A percentile compares a stretch with the other conserved stretches of the same genome.
phyloP scores from a whole-genome alignment of 108 stramenopile species.

The Pseudonitzschia pungens region DNA sequence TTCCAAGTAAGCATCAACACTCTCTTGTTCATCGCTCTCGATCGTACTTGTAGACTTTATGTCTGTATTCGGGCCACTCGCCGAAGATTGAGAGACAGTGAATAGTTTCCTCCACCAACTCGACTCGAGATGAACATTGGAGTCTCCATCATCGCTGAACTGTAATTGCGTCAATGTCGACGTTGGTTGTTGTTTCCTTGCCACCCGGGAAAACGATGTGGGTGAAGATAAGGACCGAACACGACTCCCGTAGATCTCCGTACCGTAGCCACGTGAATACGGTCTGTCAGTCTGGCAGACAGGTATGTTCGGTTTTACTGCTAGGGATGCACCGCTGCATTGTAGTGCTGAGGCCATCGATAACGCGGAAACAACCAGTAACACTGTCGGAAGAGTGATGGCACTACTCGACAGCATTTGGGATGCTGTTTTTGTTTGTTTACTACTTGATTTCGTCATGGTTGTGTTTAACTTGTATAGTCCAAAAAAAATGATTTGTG shows the following conservation, averaged over 20 bases:
- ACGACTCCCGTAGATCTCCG: slow-evolving; percentile 2
- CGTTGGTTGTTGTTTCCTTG: slow-evolving; percentile 1
- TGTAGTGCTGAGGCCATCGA: slow-evolving; percentile 3
- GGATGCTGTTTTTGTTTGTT: slow-evolving; percentile 7
- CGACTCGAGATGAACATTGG: neutral
- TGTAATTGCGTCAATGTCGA: neutral
- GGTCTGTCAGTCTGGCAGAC: neutral
- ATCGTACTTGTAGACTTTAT: neutral
- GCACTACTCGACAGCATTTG: neutral
- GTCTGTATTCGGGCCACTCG: neutral
- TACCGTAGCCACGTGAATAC: slow-evolving; percentile 2
- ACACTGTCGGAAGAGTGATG: neutral
- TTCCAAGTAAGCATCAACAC: slow-evolving; percentile 51
- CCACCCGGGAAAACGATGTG: slow-evolving; percentile 5
- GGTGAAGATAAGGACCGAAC: slow-evolving; percentile 5
- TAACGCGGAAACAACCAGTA: neutral
- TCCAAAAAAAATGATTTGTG: neutral
- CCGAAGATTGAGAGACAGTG: neutral
- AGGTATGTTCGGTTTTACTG: neutral
- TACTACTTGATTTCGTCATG: neutral
- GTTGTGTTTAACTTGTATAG: neutral
- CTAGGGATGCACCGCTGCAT: neutral
- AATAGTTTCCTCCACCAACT: slow-evolving; percentile 14
- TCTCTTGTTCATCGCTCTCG: slow-evolving; percentile 31
- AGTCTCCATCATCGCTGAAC: neutral